Base-by-base conservation (phyloP, 2,329 filamentous ascomycete genomes). In the Aspergillus terreus region DNA sequence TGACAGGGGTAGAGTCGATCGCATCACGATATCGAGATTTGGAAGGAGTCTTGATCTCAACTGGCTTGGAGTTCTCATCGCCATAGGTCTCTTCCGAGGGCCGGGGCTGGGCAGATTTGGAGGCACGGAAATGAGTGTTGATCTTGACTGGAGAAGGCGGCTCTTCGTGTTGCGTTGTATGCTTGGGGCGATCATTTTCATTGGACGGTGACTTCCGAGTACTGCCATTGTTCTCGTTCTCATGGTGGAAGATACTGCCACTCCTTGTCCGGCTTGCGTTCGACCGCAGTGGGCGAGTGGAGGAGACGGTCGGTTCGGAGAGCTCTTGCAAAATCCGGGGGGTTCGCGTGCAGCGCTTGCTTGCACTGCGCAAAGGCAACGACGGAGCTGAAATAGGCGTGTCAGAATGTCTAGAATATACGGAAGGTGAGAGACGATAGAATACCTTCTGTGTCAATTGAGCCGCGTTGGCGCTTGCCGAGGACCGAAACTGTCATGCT, bases 1-100 rank as follows among this genome's bases (percentile, higher is more conserved):
- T 96, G 49, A 86, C 79, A 2, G 88, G 87, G 17, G 84, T 80
- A 56, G 78, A 79, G 60, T 83, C 82, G 53, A 92, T 79, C 44
- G 82, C 90, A 83, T 96, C 87, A 70, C 88, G 88, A 85, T 64
- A 72, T 51, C 69, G 88, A 46, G 85, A 76, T 12, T 82, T 82
- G 44, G 76, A 72, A 40, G 77, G 71, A 47, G 74, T 75, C 61
- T 76, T 76, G 54, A 77, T 69, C 52, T 69, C 64, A n/a, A 59
- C 66, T 38, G 63, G 71, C 49, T 65, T 69, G 27, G 64, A 51
- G 48, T 73, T 75, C 57, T 77, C 74, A 73, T 81, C 64, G 76
- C 69, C 47, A 53, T 53, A 30, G 17, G n/a, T 19, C 30, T 38
- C 14, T n/a, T 38, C 35, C 15, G 32, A 46, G 21, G 25, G 40